Conservation (phyloP, 2,329 filamentous ascomycete genomes). For the Trichoderma asperellum region DNA sequence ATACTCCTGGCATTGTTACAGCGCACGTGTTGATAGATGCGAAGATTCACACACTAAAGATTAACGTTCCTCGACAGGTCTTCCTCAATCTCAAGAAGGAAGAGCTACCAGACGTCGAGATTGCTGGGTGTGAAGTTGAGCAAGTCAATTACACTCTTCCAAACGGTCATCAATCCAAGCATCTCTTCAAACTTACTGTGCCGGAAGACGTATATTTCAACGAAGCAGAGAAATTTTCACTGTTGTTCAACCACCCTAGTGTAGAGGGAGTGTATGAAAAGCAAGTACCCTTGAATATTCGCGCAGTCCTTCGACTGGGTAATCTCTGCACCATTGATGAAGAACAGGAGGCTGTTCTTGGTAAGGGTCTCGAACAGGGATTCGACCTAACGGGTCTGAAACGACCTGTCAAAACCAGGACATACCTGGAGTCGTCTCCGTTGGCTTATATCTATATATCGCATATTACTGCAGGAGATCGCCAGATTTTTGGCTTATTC, state of each 20-base stretch:
- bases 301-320: conserved; percentile 86
- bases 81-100: conserved; percentile 90
- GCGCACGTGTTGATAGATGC: conserved; percentile 92
- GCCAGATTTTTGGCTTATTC: conserved; percentile 92
- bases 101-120: conserved; percentile 84
- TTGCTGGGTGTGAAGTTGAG: conserved; percentile 84
- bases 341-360: conserved; percentile 84
- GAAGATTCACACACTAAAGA: conserved; percentile 84
- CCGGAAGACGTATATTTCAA: conserved; percentile 85
- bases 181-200: conserved; percentile 93
- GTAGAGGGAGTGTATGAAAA: conserved; percentile 98
- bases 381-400: conserved; percentile 83
- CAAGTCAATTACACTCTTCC: conserved; percentile 92
- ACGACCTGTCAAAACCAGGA: conserved; percentile 62
- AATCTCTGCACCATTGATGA: conserved; percentile 94
- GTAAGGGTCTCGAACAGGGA: conserved; percentile 88
- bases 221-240: conserved; percentile 79
- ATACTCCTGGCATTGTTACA: conserved; percentile 81
- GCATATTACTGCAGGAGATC: conserved; percentile 86
- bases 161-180: conserved; percentile 90
- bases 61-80: conserved; percentile 85
- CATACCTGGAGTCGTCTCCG: conserved; percentile 75
- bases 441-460: conserved; percentile 91
- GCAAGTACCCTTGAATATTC: conserved; percentile 82
- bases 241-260: conserved; percentile 87